Conservation (phyloP, 2,329 filamentous ascomycete species). For the Colletotrichum sp. region DNA sequence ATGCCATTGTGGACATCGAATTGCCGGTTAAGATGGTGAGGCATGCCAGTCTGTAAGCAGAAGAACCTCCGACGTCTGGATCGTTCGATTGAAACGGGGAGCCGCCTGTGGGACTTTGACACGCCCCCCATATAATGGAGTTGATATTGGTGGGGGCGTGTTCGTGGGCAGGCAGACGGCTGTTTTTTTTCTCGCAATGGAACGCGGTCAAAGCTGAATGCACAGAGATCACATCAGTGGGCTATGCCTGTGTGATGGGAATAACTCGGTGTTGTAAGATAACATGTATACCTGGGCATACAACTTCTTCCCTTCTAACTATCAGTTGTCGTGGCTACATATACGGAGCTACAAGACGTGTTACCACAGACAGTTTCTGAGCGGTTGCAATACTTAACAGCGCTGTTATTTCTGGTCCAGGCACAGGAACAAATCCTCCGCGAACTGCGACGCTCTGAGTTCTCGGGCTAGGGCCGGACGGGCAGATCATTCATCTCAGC, state of each 20-base stretch:
- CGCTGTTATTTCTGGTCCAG: neutral
- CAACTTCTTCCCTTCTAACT: too few species aligned
- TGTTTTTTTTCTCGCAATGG: neutral
- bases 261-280: neutral
- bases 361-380: neutral
- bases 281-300: neutral
- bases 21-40: neutral
- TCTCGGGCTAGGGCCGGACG: conserved; percentile 6
- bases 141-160: neutral
- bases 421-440: neutral
- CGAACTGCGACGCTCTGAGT: conserved; percentile 8
- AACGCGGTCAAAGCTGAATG: neutral
- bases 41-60: conserved; percentile 3
- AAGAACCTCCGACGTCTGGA: conserved; percentile 6
- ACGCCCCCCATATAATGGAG: neutral
- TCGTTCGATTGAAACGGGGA: neutral
- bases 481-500: neutral
- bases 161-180: neutral
- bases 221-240: neutral
- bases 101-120: neutral
- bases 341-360: neutral
- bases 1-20: neutral
- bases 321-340: neutral
- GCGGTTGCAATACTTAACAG: neutral
- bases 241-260: neutral